Evolutionary conservation across 768 basidiomycete species (phyloP), one percentile per base, ranked within the genome.

Genomic region (Suillus weaverae): DNA sequence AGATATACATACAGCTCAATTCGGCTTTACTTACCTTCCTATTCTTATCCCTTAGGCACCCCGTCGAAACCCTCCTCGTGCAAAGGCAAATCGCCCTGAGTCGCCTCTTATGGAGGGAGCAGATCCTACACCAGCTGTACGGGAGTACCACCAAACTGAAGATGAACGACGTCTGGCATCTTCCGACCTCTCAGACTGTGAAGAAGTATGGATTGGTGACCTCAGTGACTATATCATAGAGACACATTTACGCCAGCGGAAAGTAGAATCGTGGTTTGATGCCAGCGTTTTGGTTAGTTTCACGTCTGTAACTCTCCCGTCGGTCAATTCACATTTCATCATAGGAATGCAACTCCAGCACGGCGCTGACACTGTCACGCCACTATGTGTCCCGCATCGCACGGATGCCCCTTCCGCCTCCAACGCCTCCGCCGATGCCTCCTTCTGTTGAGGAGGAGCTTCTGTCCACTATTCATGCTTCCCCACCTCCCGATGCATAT

Each of bases 161-260:
- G 84, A 86, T 38, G 83, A 82, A 36, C 76, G 70, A 55, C 78
- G 78, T 44, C 78, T 85, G 14, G 76, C 78, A 13, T 91, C 91
- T 20, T 93, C 92, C 26, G 92, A 94, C 80, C 79, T 94, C 66
- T 91, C 92, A 35, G 92, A 93, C 65, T 92, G 88, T 67, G 84
- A 85, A 68, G 92, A 93, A 65, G 72, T 94, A 18, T 94, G 93
- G 93, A 77, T 80, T 51, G 82, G 79, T 32, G 91, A 91, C 71
- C 81, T 94, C 18, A 80, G 82, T 61, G 85, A 86, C 63, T 94
- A 94, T 70, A 81, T 86, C 61, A 72, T 88, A 36, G 88, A 91
- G 70, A 91, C 90, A 7, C 86, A 89, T 71, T 87, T 87, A 72
- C 86, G 91, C 59, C 86, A 87, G 74, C 86, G 84, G 60, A 88